Evolutionary conservation across 2,329 filamentous ascomycete genomes (phyloP).

Genomic region (Peltaster fructicola): DNA sequence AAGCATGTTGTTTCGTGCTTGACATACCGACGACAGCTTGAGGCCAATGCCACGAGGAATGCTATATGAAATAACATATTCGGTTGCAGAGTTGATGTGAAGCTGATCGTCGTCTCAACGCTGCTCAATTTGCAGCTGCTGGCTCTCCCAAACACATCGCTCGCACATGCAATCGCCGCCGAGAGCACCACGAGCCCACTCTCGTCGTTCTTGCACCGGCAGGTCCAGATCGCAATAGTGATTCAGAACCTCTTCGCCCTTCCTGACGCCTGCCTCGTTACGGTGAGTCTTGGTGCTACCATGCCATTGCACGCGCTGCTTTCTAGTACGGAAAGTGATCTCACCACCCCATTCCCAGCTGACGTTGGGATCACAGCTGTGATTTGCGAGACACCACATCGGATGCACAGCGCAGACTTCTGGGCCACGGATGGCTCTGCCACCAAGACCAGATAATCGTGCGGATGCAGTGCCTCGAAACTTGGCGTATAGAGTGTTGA

Average conservation of each 20-base stretch:
- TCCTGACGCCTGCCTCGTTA: conserved; percentile 40
- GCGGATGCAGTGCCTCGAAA: conserved; percentile 87
- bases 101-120: too few species aligned
- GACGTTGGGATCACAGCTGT: conserved; percentile 90
- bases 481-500: conserved; percentile 85
- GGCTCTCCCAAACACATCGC: conserved; percentile 54
- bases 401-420: conserved; percentile 90
- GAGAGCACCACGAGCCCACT: conserved; percentile 75
- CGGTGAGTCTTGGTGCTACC: conserved; percentile 12
- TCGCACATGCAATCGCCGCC: conserved; percentile 79
- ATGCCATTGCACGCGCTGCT: conserved; percentile 36
- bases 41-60: too few species aligned
- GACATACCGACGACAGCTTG: too few species aligned
- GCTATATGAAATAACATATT: too few species aligned
- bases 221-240: conserved; percentile 85
- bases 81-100: too few species aligned
- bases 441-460: conserved; percentile 40
- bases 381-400: conserved; percentile 91
- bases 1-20: too few species aligned
- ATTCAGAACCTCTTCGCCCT: conserved; percentile 73
- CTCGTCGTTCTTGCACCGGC: conserved; percentile 60
- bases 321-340: conserved; percentile 51
- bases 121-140: too few species aligned
- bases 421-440: conserved; percentile 53
- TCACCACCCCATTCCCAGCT: conserved; percentile 80